phyloP scores from a whole-genome alignment of 352 stramenopile species.

The Phytophthora tentaculata region DNA sequence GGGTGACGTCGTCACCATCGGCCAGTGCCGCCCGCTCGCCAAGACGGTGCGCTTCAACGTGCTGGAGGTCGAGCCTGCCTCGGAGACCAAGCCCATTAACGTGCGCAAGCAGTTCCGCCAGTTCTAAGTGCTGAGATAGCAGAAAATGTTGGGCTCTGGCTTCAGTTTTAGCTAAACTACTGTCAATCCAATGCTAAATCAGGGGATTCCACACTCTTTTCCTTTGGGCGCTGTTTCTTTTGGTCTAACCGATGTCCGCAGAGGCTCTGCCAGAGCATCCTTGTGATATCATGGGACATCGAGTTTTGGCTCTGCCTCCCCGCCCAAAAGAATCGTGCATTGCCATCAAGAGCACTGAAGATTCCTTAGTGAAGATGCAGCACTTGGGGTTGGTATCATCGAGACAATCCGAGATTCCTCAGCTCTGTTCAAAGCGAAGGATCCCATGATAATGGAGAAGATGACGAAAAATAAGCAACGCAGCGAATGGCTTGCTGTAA shows the following conservation, averaged over 20 bases:
- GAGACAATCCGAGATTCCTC: too few relatives aligned
- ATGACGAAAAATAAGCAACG: too few relatives aligned
- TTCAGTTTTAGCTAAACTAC: neutral
- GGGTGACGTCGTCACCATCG: slow-evolving; percentile 99
- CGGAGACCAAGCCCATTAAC: slow-evolving; percentile 96
- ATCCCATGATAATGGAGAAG: too few relatives aligned
- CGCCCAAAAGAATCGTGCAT: too few relatives aligned
- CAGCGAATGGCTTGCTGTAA: too few relatives aligned
- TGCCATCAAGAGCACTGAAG: too few relatives aligned
- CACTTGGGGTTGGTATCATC: too few relatives aligned
- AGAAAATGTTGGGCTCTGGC: neutral
- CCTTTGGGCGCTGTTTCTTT: neutral
- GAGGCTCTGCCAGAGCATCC: too few relatives aligned
- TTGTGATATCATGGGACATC: too few relatives aligned
- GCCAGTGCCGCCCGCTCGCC: slow-evolving; percentile 98
- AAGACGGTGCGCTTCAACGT: slow-evolving; percentile 99
- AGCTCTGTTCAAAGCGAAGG: too few relatives aligned
- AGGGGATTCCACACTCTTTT: neutral
- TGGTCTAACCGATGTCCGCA: neutral
- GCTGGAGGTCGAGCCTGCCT: slow-evolving; percentile 95
- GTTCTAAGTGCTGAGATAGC: slow-evolving; percentile 85
- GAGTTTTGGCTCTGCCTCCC: too few relatives aligned
- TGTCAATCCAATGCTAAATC: neutral
- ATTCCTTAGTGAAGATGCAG: too few relatives aligned
- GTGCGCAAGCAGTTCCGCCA: slow-evolving; percentile 99